phyloP scores from a whole-genome alignment of 129 eudicot genomes.

The Glebionis coronaria region DNA sequence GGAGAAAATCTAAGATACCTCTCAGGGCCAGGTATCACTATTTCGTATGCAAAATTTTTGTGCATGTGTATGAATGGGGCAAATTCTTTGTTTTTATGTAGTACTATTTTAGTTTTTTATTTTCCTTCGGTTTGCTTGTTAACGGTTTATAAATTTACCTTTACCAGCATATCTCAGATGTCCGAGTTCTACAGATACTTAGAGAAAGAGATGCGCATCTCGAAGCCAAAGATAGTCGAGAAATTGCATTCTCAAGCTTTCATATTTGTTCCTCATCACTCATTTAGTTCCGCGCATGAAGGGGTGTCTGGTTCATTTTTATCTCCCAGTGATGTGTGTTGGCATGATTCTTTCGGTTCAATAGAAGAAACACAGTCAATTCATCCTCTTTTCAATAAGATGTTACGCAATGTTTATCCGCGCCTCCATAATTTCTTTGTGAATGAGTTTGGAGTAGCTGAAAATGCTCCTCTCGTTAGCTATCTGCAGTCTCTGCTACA shows the following conservation, averaged over 20 bases:
- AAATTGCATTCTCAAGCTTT: slow-evolving; percentile 32
- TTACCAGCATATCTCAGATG: slow-evolving; percentile 70
- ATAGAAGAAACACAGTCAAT: slow-evolving; percentile 31
- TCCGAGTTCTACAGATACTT: slow-evolving; percentile 54
- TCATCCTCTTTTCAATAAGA: slow-evolving; percentile 26
- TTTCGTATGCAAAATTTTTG: too few species aligned
- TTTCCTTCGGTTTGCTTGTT: slow-evolving; percentile 30
- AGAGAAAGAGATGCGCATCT: slow-evolving; percentile 48
- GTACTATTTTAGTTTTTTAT: not conserved
- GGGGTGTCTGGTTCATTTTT: slow-evolving; percentile 52
- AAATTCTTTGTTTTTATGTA: too few species aligned
- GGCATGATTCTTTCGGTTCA: slow-evolving; percentile 64
- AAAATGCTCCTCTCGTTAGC: slow-evolving; percentile 46
- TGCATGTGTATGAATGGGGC: too few species aligned
- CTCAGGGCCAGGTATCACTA: slow-evolving; percentile 77
- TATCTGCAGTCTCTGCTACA: slow-evolving; percentile 63
- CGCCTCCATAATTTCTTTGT: slow-evolving; percentile 65
- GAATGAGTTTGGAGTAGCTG: slow-evolving; percentile 65
- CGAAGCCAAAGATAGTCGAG: slow-evolving; percentile 42
- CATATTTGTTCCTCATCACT: not conserved
- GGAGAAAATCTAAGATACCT: slow-evolving; percentile 43
- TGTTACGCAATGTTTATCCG: slow-evolving; percentile 49
- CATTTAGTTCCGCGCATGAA: slow-evolving; percentile 27
- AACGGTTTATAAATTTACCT: not conserved
- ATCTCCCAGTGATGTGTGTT: slow-evolving; percentile 58